Evolutionary conservation across 2,329 filamentous ascomycete genomes (phyloP).

Genomic region (Elsinoe fawcettii): DNA sequence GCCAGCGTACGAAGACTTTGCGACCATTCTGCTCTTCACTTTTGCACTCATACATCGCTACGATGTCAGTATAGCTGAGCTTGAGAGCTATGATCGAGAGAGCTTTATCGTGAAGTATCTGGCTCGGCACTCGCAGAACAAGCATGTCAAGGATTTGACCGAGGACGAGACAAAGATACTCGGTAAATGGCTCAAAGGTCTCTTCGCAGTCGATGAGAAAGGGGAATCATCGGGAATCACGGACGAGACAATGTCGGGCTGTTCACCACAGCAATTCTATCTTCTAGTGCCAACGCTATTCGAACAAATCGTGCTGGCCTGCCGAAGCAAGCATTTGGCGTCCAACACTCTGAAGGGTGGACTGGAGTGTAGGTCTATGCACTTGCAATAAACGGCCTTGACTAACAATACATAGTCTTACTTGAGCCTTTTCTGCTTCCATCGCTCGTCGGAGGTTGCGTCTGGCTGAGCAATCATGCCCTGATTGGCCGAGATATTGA

Average conservation of each 20-base stretch:
- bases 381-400: conserved; percentile 18
- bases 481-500: conserved; percentile 58
- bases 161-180: conserved; percentile 60
- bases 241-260: conserved; percentile 75
- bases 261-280: conserved; percentile 76
- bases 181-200: conserved; percentile 65
- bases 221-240: conserved; percentile 56
- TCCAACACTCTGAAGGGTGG: conserved; percentile 66
- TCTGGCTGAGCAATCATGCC: conserved; percentile 63
- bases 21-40: conserved; percentile 64
- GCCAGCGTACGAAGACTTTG: conserved; percentile 79
- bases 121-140: conserved; percentile 50
- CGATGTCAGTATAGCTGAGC: conserved; percentile 53
- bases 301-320: conserved; percentile 64
- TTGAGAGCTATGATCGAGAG: conserved; percentile 53
- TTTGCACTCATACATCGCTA: conserved; percentile 71
- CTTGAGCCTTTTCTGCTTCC: conserved; percentile 76
- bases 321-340: conserved; percentile 55
- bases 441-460: conserved; percentile 64
- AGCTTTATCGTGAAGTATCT: conserved; percentile 65
- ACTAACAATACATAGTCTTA: conserved; percentile 46
- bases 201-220: conserved; percentile 61
- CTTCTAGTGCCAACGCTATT: conserved; percentile 69
- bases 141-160: conserved; percentile 52
- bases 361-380: conserved; percentile 57